Evolutionary conservation across 768 basidiomycete species (phyloP).

Genomic region (Trametes punicea): DNA sequence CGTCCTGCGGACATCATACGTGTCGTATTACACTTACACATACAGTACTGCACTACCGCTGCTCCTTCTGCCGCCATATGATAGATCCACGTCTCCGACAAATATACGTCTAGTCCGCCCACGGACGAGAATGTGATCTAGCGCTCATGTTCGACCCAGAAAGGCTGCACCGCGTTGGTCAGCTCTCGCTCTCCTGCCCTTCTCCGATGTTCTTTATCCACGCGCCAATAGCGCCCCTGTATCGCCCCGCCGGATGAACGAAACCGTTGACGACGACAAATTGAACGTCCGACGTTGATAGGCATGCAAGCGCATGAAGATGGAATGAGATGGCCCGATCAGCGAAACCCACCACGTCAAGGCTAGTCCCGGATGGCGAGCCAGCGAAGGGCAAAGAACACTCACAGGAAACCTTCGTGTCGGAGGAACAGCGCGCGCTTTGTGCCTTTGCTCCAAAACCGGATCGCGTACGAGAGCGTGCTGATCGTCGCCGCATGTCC

Average conservation of each 20-base stretch:
- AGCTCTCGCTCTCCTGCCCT: constrained; percentile 26
- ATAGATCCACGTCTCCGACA: constrained; percentile 9
- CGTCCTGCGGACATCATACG: neutral
- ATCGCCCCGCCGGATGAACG: neutral
- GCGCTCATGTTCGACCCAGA: neutral
- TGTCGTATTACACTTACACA: constrained; percentile 19
- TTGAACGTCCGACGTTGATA: no score
- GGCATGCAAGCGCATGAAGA: no score
- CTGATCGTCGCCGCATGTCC: constrained; percentile 97
- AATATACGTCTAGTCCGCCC: constrained; percentile 1
- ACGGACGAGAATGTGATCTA: neutral
- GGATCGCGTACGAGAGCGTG: constrained; percentile 96
- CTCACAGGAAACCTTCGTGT: constrained; percentile 96
- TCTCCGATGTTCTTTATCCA: constrained; percentile 94
- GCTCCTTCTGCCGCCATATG: neutral
- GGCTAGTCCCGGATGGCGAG: neutral
- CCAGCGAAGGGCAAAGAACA: constrained; percentile 22
- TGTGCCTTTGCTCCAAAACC: constrained; percentile 98
- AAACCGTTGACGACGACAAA: neutral
- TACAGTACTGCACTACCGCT: constrained; percentile 7
- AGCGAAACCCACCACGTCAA: no score
- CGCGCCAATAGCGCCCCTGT: constrained; percentile 89
- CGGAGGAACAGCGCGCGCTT: constrained; percentile 95
- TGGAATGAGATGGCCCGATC: no score
- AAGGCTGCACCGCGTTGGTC: constrained; percentile 1